Evolutionary conservation across 768 basidiomycete genomes (phyloP), one percentile per base, ranked within the genome.

Genomic region (Holtermannia corniformis): DNA sequence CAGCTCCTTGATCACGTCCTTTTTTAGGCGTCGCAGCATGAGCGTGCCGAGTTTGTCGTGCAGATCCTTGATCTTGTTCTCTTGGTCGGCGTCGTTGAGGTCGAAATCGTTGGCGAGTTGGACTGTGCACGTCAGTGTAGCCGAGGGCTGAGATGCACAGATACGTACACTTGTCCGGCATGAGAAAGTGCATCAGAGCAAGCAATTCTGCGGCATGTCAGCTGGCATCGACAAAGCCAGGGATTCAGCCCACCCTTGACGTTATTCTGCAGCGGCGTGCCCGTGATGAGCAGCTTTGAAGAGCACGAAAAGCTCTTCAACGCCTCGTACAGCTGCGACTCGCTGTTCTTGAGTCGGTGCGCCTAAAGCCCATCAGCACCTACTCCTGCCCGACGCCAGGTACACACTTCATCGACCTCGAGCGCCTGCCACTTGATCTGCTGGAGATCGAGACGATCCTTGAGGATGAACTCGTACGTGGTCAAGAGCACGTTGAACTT

Each of bases 171-270:
- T 88, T 89, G 65, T 97, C 92, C 5, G 95, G 95, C 87, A 95
- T 95, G 60, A 97, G 77, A 78, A 99, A 99, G 72, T 97, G 95
- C 93, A 97, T 97, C 72, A 97, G 75, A 7, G 95, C 89, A 41
- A 97, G 77, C 28, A 99, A 75, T 72, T 99, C 95, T 95, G 66
- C 5, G 37, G 37, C n/a, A 32, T 41, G 19, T 41, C 49, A 22
- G 21, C 37, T 20, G 43, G 52, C 37, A 27, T 21, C 22, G 20
- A 46, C 10, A 23, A 16, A 13, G 12, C 28, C 16, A 25, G 16
- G 2, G 51, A 49, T 24, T 42, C 3, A 0, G 65, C 77, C 42
- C 62, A 90, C 92, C 92, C 78, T 90, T 96, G 63, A 99, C 93
- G 68, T 95, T 99, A 76, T 99, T 99, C 73, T 99, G 95, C 50